phyloP scores from a whole-genome alignment of 305 asterid genomes.

The Fraxinus xanthoxyloides region DNA sequence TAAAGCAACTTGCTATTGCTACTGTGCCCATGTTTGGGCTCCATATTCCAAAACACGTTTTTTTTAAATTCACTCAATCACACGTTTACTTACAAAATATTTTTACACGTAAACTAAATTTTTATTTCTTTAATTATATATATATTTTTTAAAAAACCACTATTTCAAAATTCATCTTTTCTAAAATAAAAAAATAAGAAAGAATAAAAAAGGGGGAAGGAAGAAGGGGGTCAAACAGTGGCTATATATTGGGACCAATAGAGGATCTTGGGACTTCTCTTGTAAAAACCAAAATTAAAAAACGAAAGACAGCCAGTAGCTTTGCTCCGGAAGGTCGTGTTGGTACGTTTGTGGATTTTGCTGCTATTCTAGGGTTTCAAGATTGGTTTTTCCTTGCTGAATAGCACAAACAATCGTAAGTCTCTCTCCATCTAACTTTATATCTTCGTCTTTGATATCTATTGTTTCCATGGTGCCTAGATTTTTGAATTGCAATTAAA shows the following conservation, averaged over 20 bases:
- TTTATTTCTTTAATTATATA: too few relatives aligned
- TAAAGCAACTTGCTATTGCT: background rate
- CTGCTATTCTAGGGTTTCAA: constrained; percentile 4
- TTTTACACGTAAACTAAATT: too few relatives aligned
- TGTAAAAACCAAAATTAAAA: background rate
- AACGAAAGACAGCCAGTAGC: background rate
- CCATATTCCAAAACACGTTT: too few relatives aligned
- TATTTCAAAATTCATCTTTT: too few relatives aligned
- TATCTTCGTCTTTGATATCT: background rate
- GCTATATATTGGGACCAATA: background rate
- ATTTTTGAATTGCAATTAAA: background rate
- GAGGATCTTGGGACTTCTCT: background rate
- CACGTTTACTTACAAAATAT: too few relatives aligned
- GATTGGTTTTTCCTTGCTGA: background rate
- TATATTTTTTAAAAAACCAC: too few relatives aligned
- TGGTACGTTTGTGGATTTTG: background rate
- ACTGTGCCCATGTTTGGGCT: background rate
- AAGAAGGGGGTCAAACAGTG: too few relatives aligned
- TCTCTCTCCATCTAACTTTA: background rate
- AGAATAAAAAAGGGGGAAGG: too few relatives aligned
- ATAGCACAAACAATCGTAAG: background rate
- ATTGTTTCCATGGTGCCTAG: background rate
- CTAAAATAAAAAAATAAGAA: too few relatives aligned
- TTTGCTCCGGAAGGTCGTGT: background rate
- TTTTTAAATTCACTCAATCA: too few relatives aligned